Percentiles rank a stretch among this genome's conserved stretches.
phyloP scores from a whole-genome alignment of 2,329 filamentous ascomycete species.

The Aspergillus eucalypticola region DNA sequence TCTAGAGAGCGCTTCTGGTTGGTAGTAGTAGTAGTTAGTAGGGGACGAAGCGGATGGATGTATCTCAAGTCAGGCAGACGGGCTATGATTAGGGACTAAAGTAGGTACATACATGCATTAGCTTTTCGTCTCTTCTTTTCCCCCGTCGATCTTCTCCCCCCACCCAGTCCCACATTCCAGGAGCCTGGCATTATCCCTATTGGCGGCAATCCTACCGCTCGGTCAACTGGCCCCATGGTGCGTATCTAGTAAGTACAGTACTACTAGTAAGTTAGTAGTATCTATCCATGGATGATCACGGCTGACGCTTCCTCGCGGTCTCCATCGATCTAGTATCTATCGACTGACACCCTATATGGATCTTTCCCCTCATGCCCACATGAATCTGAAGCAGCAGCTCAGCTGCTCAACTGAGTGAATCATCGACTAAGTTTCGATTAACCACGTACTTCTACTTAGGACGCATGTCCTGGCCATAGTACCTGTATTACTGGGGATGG shows the following conservation, averaged over 20 bases:
- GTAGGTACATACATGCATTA: slow-evolving; percentile 14
- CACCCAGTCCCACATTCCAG: slow-evolving; percentile 12
- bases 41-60: neutral
- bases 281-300: neutral
- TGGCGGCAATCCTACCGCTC: slow-evolving; percentile 11
- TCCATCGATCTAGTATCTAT: neutral
- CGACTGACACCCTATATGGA: neutral
- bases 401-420: neutral
- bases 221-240: neutral
- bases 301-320: neutral
- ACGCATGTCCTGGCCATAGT: neutral
- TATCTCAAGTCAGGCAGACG: slow-evolving; percentile 11
- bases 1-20: neutral
- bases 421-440: neutral
- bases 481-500: no score
- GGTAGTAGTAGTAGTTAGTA: neutral
- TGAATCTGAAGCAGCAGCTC: neutral
- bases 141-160: slow-evolving; percentile 1
- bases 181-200: slow-evolving; percentile 17
- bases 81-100: slow-evolving; percentile 1
- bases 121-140: neutral
- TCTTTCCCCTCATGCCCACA: neutral
- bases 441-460: no score
- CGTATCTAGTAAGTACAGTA: no score
- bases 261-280: neutral